Base-by-base conservation (phyloP, 2,329 filamentous ascomycete species). In the Ambrosiella xylebori region DNA sequence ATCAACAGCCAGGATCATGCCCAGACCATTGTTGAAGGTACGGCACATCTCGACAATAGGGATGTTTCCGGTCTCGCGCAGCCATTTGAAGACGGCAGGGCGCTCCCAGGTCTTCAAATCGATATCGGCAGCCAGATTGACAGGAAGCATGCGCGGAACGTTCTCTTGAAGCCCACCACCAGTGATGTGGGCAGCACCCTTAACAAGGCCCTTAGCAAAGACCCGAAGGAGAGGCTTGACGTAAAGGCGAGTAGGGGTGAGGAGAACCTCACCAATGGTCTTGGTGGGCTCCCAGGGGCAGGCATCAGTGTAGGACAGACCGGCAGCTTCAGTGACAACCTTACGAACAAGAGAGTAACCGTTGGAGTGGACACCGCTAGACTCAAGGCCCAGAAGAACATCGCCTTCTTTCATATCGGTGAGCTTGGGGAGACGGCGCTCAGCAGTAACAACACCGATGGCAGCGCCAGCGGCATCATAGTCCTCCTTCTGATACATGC, bases 151-250 rank as follows among this genome's bases (percentile, higher is more conserved):
- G 63, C 93, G 84, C 37, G 93, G 93, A 35, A 98, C 85, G 69
- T 98, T 98, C 72, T 98, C 93, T 15, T 85, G 76, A 17, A 98
- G 78, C 9, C 93, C 93, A 61, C 93, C 93, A 55, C 93, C 93
- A 0, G 93, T 98, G 72, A 98, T 97, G 72, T 98, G 93, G 9
- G 93, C 86, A 69, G 97, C 85, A 57, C 93, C 93, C 73, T 95
- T 95, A 69, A 97, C 76, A 45, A 88, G 74, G 8, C 76, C 72
- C 62, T 77, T 75, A 53, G 78, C 71, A 19, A 79, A 71, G 0
- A 85, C 79, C 54, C 81, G 77, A 8, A 97, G 79, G 19, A 95
- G 72, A 39, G 85, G 76, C 68, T 85, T 86, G 65, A 97, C 93
- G 71, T 98, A 98, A 68, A 98, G 96, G 63, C 85, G 80, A 1